Evolutionary conservation across 306 rosid species (phyloP).

Genomic region (Begonia peltatifolia): DNA sequence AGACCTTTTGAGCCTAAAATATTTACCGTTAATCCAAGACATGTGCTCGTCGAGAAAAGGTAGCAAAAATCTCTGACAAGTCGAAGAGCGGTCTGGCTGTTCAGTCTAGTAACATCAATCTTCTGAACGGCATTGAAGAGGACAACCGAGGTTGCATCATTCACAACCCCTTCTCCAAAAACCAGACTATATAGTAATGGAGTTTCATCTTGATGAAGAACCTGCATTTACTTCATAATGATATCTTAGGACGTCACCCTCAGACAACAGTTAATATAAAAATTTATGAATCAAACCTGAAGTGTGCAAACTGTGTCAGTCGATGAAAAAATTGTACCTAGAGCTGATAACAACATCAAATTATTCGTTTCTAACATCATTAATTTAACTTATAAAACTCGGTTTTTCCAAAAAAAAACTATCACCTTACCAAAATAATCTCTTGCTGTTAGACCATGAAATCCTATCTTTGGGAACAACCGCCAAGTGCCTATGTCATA

Average conservation of each 20-base stretch:
- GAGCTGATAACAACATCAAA: slow-evolving; percentile 36
- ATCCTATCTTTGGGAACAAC: slow-evolving; percentile 69
- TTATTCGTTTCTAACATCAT: neutral
- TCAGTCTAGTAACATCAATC: slow-evolving; percentile 39
- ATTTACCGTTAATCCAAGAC: slow-evolving; percentile 62
- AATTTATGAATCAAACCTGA: slow-evolving; percentile 35
- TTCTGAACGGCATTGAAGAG: slow-evolving; percentile 83
- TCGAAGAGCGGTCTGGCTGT: slow-evolving; percentile 12
- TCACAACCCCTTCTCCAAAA: slow-evolving; percentile 93
- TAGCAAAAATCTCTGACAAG: slow-evolving; percentile 58
- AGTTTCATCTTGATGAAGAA: slow-evolving; percentile 82
- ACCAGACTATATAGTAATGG: slow-evolving; percentile 82
- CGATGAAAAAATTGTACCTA: slow-evolving; percentile 81
- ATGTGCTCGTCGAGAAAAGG: slow-evolving; percentile 68
- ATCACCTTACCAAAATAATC: slow-evolving; percentile 63
- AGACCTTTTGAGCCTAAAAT: neutral
- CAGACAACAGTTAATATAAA: slow-evolving; percentile 10
- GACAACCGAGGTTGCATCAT: slow-evolving; percentile 90
- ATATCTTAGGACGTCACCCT: slow-evolving; percentile 2
- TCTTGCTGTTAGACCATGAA: slow-evolving; percentile 28
- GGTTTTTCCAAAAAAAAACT: neutral
- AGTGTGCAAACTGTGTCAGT: slow-evolving; percentile 90
- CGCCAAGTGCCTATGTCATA: slow-evolving; percentile 64
- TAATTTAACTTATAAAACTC: neutral
- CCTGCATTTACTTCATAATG: slow-evolving; percentile 28